Percentiles rank a stretch among this genome's conserved stretches.
phyloP scores from a whole-genome alignment of 305 asterid genomes.

The Fraxinus paxiana region DNA sequence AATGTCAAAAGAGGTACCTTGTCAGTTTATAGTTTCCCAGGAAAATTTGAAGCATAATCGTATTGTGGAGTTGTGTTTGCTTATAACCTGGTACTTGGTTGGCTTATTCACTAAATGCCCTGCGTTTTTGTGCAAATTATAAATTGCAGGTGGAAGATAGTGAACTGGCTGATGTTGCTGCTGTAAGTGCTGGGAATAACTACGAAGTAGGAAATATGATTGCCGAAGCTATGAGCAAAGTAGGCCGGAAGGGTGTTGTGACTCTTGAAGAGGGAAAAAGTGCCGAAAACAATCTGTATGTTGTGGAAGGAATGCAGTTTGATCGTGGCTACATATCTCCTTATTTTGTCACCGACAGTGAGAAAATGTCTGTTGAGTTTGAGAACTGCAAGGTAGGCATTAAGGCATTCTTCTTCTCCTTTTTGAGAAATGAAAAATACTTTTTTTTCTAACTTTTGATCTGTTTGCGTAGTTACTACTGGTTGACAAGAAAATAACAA shows the following conservation, averaged over 20 bases:
- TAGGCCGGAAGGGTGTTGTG: constrained; percentile 51
- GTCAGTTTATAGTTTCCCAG: not conserved
- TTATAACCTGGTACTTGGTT: not conserved
- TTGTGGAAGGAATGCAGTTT: constrained; percentile 55
- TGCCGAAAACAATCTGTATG: constrained; percentile 41
- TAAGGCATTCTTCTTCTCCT: not conserved
- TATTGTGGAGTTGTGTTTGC: not conserved
- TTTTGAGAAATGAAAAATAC: not conserved
- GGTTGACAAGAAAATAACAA: constrained; percentile 49
- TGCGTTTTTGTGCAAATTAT: not conserved
- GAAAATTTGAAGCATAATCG: not conserved
- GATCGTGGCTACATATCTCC: constrained; percentile 53
- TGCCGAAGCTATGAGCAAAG: constrained; percentile 51
- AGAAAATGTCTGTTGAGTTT: constrained; percentile 46
- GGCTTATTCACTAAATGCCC: not conserved
- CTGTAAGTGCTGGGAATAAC: constrained; percentile 77
- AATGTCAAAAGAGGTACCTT: constrained; percentile 77
- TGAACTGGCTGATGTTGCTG: constrained; percentile 90
- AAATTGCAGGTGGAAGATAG: constrained; percentile 71
- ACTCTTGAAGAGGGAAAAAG: constrained; percentile 48
- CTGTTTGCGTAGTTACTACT: constrained; percentile 33
- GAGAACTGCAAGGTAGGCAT: constrained; percentile 45
- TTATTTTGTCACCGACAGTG: constrained; percentile 47
- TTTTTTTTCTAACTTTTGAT: not conserved
- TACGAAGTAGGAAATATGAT: constrained; percentile 50